Conservation (phyloP, 495 filamentous ascomycete species). For the Tuber borchii region DNA sequence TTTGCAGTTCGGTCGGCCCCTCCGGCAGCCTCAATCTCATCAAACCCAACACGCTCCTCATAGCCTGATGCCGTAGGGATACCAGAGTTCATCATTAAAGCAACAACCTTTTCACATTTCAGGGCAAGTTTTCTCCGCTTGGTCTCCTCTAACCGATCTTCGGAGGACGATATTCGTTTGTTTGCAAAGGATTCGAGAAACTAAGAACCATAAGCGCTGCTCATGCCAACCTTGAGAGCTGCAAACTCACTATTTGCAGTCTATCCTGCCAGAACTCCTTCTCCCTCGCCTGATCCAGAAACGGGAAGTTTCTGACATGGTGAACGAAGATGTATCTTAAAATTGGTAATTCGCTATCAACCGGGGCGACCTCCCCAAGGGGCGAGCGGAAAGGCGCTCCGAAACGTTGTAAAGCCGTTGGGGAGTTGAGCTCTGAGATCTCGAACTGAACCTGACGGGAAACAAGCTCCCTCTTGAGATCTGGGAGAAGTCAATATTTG, state of each 20-base stretch:
- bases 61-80: slow-evolving; percentile 94
- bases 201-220: slow-evolving; percentile 45
- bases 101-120: slow-evolving; percentile 90
- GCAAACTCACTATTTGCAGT: slow-evolving; percentile 72
- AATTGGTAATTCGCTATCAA: slow-evolving; percentile 90
- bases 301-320: slow-evolving; percentile 95
- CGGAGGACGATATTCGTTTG: slow-evolving; percentile 93
- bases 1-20: slow-evolving; percentile 81
- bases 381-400: slow-evolving; percentile 91
- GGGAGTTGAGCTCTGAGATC: slow-evolving; percentile 83
- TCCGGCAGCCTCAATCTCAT: slow-evolving; percentile 74
- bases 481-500: slow-evolving; percentile 49
- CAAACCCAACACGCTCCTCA: slow-evolving; percentile 91
- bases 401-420: slow-evolving; percentile 89
- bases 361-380: slow-evolving; percentile 81
- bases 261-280: slow-evolving; percentile 99
- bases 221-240: background rate
- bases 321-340: slow-evolving; percentile 96
- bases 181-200: slow-evolving; percentile 97
- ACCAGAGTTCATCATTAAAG: slow-evolving; percentile 98
- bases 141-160: slow-evolving; percentile 91
- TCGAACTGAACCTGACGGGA: slow-evolving; percentile 81
- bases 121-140: slow-evolving; percentile 85
- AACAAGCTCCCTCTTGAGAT: slow-evolving; percentile 92
- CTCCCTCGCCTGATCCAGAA: slow-evolving; percentile 88